These are phyloP conservation scores for Coriaria nepalensis DNA, from an alignment of 306 rosid genomes.

Conservation along the genomic window DNA sequence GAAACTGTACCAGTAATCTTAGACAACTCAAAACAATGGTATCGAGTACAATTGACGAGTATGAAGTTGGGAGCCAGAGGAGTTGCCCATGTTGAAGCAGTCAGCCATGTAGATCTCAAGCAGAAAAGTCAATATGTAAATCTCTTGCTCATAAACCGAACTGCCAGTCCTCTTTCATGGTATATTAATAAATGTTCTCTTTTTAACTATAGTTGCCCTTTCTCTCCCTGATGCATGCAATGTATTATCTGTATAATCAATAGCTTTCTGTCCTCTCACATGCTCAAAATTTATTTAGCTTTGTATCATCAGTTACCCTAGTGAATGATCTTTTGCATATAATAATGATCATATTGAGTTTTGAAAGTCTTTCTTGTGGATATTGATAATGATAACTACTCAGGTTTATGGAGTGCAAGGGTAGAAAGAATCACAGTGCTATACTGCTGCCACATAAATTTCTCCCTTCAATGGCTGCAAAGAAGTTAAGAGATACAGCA, in stretches of 20 bases:
- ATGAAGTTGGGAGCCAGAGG: slow-evolving; percentile 80
- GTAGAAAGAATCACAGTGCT: slow-evolving; percentile 67
- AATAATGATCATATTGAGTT: neutral
- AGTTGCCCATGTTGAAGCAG: slow-evolving; percentile 46
- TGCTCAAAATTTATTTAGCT: too few species aligned
- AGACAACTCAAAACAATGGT: slow-evolving; percentile 82
- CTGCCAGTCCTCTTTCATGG: slow-evolving; percentile 89
- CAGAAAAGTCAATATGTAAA: slow-evolving; percentile 44
- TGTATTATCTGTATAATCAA: too few species aligned
- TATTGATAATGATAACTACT: slow-evolving; percentile 10
- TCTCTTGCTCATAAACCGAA: slow-evolving; percentile 78
- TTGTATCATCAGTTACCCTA: too few species aligned
- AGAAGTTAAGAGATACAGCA: slow-evolving; percentile 57
- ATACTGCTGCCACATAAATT: slow-evolving; percentile 63
- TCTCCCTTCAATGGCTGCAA: slow-evolving; percentile 69
- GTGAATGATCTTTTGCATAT: neutral
- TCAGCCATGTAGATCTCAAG: slow-evolving; percentile 50
- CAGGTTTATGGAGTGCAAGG: slow-evolving; percentile 99
- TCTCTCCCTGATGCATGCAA: too few species aligned
- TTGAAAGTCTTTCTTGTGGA: neutral
- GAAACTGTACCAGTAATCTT: slow-evolving; percentile 71
- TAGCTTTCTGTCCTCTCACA: too few species aligned
- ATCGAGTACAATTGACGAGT: slow-evolving; percentile 48
- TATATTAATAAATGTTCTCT: slow-evolving; percentile 16
- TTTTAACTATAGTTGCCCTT: neutral